Conservation (phyloP, 2,329 filamentous ascomycete species). For the Aureobasidium melanogenum region DNA sequence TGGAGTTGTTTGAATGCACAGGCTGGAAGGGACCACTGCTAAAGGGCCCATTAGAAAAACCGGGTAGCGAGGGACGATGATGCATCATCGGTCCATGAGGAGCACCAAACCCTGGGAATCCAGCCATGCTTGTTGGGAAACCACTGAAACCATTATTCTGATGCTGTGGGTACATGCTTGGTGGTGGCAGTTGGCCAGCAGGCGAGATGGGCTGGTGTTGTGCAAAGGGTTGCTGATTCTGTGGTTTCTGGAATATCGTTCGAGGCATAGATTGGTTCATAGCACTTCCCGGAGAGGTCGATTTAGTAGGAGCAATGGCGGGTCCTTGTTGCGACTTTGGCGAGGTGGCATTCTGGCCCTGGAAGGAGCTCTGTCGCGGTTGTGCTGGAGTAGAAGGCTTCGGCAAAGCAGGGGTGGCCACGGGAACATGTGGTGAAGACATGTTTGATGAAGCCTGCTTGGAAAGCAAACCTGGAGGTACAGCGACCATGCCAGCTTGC, state of each 20-base stretch:
- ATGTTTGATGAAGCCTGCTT: slow-evolving; percentile 46
- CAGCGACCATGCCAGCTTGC: slow-evolving; percentile 45
- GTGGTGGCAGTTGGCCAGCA: slow-evolving; percentile 41
- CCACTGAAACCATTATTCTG: slow-evolving; percentile 33
- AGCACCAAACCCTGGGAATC: slow-evolving; percentile 35
- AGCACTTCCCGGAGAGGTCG: slow-evolving; percentile 50
- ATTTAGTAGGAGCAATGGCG: slow-evolving; percentile 37
- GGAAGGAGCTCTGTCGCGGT: slow-evolving; percentile 68
- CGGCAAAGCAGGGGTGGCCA: slow-evolving; percentile 71
- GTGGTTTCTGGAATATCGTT: slow-evolving; percentile 52
- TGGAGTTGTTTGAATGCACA: slow-evolving; percentile 42
- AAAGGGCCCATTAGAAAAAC: slow-evolving; percentile 45
- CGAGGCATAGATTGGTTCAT: slow-evolving; percentile 53
- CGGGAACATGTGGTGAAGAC: slow-evolving; percentile 69
- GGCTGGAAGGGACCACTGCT: slow-evolving; percentile 44
- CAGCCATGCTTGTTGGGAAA: slow-evolving; percentile 42
- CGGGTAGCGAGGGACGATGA: slow-evolving; percentile 45
- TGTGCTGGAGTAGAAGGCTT: slow-evolving; percentile 76
- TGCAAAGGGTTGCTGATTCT: slow-evolving; percentile 42
- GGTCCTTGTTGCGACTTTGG: slow-evolving; percentile 57
- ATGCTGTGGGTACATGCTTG: slow-evolving; percentile 43
- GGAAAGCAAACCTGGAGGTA: slow-evolving; percentile 45
- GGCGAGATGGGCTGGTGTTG: slow-evolving; percentile 53
- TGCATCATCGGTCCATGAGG: slow-evolving; percentile 47
- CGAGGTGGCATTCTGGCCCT: slow-evolving; percentile 60